phyloP scores from a whole-genome alignment of 2,329 filamentous ascomycete genomes.

The Cytospora piceicola region DNA sequence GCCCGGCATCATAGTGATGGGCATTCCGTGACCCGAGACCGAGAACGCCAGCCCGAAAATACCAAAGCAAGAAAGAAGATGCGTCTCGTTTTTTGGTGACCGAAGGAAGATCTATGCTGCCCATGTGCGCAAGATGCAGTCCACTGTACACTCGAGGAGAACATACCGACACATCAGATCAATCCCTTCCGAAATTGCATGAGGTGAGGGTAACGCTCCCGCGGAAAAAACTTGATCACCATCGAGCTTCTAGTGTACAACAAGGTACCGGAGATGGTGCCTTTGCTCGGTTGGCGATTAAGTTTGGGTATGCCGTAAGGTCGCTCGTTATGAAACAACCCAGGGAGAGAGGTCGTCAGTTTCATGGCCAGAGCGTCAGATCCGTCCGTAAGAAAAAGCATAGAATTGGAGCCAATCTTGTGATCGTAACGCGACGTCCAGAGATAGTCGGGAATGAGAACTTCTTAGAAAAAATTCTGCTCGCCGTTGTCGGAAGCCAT shows the following conservation, averaged over 20 bases:
- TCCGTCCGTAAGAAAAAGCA: constrained; percentile 19
- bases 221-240: constrained; percentile 23
- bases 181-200: constrained; percentile 13
- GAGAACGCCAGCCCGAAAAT: constrained; percentile 22
- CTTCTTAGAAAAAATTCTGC: constrained; percentile 36
- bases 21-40: constrained; percentile 5
- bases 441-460: not conserved
- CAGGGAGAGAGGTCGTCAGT: constrained; percentile 27
- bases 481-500: constrained; percentile 29
- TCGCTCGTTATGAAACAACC: constrained; percentile 36
- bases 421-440: not conserved
- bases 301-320: constrained; percentile 28
- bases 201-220: constrained; percentile 17
- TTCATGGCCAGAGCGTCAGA: constrained; percentile 25
- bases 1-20: constrained; percentile 13
- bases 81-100: constrained; percentile 24
- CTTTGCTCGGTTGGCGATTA: constrained; percentile 30
- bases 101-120: constrained; percentile 30
- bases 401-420: constrained; percentile 10
- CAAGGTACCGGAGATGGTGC: constrained; percentile 25
- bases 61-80: constrained; percentile 16
- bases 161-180: constrained; percentile 9
- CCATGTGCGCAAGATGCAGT: constrained; percentile 24
- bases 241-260: constrained; percentile 31
- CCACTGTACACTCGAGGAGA: constrained; percentile 24